Evolutionary conservation across 768 basidiomycete genomes (phyloP).

Genomic region (Tubosaeta sp.): DNA sequence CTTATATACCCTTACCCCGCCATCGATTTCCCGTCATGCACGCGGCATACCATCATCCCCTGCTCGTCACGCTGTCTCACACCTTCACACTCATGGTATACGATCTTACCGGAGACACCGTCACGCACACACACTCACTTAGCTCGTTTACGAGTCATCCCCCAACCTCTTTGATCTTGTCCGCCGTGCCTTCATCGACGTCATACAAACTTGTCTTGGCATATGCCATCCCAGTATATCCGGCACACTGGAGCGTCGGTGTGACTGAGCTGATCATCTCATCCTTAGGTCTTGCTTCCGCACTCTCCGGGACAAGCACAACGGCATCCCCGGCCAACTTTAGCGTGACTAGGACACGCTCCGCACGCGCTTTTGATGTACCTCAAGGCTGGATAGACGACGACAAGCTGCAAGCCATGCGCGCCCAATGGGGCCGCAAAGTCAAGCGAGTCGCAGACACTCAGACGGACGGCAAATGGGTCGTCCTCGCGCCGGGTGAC

Average conservation of each 20-base stretch:
- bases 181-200: conserved; percentile 46
- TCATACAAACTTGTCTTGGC: conserved; percentile 72
- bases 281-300: conserved; percentile 13
- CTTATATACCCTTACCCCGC: conserved; percentile 44
- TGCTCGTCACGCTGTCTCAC: conserved; percentile 68
- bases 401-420: conserved; percentile 54
- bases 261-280: conserved; percentile 73
- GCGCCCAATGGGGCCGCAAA: conserved; percentile 78
- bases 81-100: conserved; percentile 70
- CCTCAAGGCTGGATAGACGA: conserved; percentile 72
- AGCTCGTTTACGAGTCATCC: conserved; percentile 77
- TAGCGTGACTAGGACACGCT: conserved; percentile 54
- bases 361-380: conserved; percentile 64
- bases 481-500: conserved; percentile 64
- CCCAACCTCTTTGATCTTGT: conserved; percentile 76
- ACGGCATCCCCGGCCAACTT: conserved; percentile 32
- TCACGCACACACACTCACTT: conserved; percentile 60
- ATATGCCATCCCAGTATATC: conserved; percentile 75
- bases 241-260: conserved; percentile 75
- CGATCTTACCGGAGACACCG: conserved; percentile 52
- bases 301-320: conserved; percentile 5
- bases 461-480: conserved; percentile 85
- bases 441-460: conserved; percentile 64
- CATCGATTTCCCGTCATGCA: conserved; percentile 50
- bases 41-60: conserved; percentile 73